phyloP scores from a whole-genome alignment of 768 basidiomycete species.

The Suillus cothurnatus region DNA sequence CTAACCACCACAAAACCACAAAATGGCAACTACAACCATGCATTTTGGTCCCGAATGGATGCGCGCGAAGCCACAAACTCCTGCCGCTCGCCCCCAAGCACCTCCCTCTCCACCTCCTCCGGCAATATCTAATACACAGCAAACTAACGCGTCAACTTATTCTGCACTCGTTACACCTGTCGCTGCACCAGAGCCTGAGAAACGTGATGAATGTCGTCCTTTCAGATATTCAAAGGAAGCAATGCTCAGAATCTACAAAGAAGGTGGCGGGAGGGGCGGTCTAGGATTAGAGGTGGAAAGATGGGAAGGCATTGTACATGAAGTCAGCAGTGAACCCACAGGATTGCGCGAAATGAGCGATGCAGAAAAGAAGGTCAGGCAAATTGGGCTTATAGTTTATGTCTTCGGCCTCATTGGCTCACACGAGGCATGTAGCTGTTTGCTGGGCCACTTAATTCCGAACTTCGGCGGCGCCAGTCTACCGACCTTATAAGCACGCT shows the following conservation, averaged over 20 bases:
- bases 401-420: constrained; percentile 23
- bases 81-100: constrained; percentile 48
- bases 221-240: constrained; percentile 89
- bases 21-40: constrained; percentile 68
- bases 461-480: constrained; percentile 84
- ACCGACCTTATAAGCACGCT: constrained; percentile 69
- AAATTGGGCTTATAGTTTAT: constrained; percentile 9
- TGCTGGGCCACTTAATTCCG: constrained; percentile 79
- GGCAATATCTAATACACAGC: constrained; percentile 39
- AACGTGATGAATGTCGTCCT: constrained; percentile 68
- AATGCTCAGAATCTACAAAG: constrained; percentile 79
- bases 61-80: constrained; percentile 72
- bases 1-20: constrained; percentile 13
- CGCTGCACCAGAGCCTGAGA: constrained; percentile 51
- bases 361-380: constrained; percentile 82
- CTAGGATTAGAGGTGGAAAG: constrained; percentile 85
- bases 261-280: constrained; percentile 71
- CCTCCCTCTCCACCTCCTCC: constrained; percentile 63
- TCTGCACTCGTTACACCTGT: constrained; percentile 51
- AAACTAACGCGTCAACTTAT: constrained; percentile 72
- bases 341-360: constrained; percentile 80
- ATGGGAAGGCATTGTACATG: constrained; percentile 88
- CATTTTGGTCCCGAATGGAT: constrained; percentile 95
- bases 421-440: constrained; percentile 62
- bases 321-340: constrained; percentile 70